Evolutionary conservation across 108 stramenopile genomes (phyloP).

Genomic region (Schizochytrium sp.): DNA sequence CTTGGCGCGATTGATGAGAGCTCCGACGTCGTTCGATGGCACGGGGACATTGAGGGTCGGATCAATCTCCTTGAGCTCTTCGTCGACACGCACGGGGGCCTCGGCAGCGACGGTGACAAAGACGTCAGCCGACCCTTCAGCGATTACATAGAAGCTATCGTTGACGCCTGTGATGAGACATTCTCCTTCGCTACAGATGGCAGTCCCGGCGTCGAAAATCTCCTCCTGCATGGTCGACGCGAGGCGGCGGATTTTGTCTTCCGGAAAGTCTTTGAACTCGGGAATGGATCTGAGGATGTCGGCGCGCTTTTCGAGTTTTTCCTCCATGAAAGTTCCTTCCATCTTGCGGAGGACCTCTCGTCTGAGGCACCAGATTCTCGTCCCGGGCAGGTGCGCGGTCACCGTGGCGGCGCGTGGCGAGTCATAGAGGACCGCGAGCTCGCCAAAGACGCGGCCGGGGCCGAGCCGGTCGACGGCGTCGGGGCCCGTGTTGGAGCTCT

Average conservation of each 20-base stretch:
- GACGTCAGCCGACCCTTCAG: not conserved
- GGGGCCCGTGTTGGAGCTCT: not conserved
- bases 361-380: not conserved
- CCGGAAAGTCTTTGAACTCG: not conserved
- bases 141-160: not conserved
- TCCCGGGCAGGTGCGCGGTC: constrained; percentile 21
- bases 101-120: not conserved
- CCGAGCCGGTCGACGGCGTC: not conserved
- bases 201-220: not conserved
- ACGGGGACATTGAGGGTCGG: not conserved
- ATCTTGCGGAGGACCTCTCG: not conserved
- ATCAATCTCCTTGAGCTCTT: not conserved
- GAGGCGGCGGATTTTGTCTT: not conserved
- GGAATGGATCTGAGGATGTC: not conserved
- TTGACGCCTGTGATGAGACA: not conserved
- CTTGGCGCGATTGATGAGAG: not conserved
- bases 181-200: constrained; percentile 4
- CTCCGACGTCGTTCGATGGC: not conserved
- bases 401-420: constrained; percentile 54
- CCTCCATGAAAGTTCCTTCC: not conserved
- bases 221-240: not conserved
- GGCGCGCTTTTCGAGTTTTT: not conserved
- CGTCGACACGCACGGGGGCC: not conserved
- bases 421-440: constrained; percentile 53
- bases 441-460: constrained; percentile 43